phyloP scores from a whole-genome alignment of 345 rosid species.

The Eutrema heterophyllum region DNA sequence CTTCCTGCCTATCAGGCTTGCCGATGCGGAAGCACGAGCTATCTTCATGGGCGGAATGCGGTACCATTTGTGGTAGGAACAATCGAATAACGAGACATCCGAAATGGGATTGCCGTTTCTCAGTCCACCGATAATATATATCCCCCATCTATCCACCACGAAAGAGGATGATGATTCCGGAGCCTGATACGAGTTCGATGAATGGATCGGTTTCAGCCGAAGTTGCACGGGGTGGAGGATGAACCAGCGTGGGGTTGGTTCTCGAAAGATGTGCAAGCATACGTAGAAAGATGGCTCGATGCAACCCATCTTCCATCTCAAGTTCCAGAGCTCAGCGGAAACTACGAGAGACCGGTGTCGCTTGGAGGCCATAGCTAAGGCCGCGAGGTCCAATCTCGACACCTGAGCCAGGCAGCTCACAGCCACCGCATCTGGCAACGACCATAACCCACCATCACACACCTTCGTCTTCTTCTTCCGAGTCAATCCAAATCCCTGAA shows the following conservation, averaged over 20 bases:
- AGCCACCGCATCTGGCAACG: conserved; percentile 57
- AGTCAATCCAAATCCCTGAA: background rate
- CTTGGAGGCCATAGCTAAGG: conserved; percentile 55
- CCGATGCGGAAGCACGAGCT: background rate
- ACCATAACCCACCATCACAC: background rate
- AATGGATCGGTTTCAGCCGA: background rate
- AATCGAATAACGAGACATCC: background rate
- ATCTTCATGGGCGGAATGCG: background rate
- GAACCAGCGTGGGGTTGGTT: background rate
- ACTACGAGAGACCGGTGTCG: conserved; percentile 27
- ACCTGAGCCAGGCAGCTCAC: conserved; percentile 50
- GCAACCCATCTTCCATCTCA: background rate
- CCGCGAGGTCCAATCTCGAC: conserved; percentile 47
- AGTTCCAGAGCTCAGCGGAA: conserved; percentile 30
- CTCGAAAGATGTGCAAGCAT: background rate
- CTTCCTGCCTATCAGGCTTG: background rate
- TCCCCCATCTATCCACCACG: background rate
- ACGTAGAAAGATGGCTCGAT: background rate
- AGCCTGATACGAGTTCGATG: background rate
- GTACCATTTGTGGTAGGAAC: background rate
- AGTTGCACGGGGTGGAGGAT: background rate
- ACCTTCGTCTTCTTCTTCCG: background rate
- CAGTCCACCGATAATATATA: background rate
- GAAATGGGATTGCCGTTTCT: background rate
- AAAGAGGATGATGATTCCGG: background rate